Evolutionary conservation across 345 rosid species (phyloP).

Genomic region (Citrus inodora): DNA sequence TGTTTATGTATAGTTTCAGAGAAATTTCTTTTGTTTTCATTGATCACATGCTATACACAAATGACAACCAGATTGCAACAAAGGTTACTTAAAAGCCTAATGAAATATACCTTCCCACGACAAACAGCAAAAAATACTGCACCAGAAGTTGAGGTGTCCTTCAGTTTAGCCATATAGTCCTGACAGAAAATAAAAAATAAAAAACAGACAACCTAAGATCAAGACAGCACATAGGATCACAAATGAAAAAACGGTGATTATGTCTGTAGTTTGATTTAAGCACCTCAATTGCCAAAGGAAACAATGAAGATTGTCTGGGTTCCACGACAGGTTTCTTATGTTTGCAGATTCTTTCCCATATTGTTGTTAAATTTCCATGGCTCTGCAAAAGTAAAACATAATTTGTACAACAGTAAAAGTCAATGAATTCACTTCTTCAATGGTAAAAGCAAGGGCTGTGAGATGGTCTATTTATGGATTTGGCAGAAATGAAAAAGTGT

Average conservation of each 20-base stretch:
- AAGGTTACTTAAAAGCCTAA: slow-evolving; percentile 11
- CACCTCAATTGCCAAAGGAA: slow-evolving; percentile 76
- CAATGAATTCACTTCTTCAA: slow-evolving; percentile 3
- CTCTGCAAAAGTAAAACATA: slow-evolving; percentile 39
- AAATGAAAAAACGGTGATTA: slow-evolving; percentile 10
- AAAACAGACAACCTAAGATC: slow-evolving; percentile 11
- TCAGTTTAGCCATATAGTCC: slow-evolving; percentile 85
- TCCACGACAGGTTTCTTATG: slow-evolving; percentile 90
- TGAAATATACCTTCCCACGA: slow-evolving; percentile 82
- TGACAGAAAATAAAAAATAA: slow-evolving; percentile 25
- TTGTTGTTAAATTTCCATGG: slow-evolving; percentile 49
- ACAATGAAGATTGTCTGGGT: slow-evolving; percentile 85
- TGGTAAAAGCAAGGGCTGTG: background rate
- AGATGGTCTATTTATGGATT: background rate
- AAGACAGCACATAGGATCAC: background rate
- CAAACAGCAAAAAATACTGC: slow-evolving; percentile 96
- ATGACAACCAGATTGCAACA: background rate
- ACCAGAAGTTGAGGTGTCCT: slow-evolving; percentile 69
- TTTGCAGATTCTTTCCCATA: slow-evolving; percentile 98
- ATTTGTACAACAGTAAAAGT: slow-evolving; percentile 8
- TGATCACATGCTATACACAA: background rate
- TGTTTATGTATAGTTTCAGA: background rate
- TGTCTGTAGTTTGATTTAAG: slow-evolving; percentile 10
- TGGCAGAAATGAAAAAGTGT: background rate
- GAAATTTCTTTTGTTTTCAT: background rate